Evolutionary conservation across 306 rosid species (phyloP).

Genomic region (Quercus wislizeni): DNA sequence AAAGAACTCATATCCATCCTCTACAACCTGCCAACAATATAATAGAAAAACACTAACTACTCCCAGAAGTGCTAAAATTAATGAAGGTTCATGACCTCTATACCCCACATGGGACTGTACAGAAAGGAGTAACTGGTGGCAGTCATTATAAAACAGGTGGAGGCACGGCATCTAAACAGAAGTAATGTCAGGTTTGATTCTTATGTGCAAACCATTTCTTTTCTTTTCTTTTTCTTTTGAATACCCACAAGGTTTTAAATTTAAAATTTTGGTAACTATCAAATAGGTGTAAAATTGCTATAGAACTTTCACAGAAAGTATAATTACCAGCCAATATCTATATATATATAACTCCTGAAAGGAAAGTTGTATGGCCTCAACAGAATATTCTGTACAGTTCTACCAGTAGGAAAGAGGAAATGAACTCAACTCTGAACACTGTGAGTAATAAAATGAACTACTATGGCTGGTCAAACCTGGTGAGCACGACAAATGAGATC

Average conservation of each 20-base stretch:
- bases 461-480: slow-evolving; percentile 55
- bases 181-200: not conserved
- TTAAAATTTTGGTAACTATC: not conserved
- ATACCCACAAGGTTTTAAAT: not conserved
- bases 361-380: slow-evolving; percentile 8
- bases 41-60: slow-evolving; percentile 11
- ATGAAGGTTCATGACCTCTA: slow-evolving; percentile 6
- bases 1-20: slow-evolving; percentile 91
- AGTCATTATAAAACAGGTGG: slow-evolving; percentile 4
- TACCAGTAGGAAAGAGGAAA: slow-evolving; percentile 14
- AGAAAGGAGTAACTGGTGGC: slow-evolving; percentile 8
- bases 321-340: not conserved
- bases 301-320: not conserved
- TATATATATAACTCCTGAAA: not conserved
- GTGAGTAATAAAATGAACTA: slow-evolving; percentile 10
- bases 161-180: slow-evolving; percentile 7
- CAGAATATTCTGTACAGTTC: slow-evolving; percentile 20
- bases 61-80: slow-evolving; percentile 3
- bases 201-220: no score
- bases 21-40: slow-evolving; percentile 69
- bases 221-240: not conserved
- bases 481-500: slow-evolving; percentile 98
- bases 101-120: slow-evolving; percentile 8
- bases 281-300: not conserved
- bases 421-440: slow-evolving; percentile 19